These are phyloP conservation scores for Anthoceros angustus DNA, from an alignment of 225 moss, liverwort and hornwort genomes.

Conservation along the genomic window DNA sequence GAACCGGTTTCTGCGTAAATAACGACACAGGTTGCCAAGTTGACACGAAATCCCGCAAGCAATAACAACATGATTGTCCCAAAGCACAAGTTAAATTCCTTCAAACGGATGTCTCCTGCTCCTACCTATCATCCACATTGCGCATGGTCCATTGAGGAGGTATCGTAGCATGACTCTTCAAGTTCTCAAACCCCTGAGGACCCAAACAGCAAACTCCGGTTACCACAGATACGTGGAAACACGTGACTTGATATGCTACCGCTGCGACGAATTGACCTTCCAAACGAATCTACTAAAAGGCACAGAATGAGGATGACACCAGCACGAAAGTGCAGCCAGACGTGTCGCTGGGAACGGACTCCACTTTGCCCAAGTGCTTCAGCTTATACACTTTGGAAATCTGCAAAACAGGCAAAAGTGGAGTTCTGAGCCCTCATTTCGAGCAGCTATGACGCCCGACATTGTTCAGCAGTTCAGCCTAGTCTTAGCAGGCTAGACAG, in stretches of 20 bases:
- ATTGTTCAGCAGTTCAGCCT: too few relatives aligned
- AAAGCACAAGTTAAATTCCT: not conserved
- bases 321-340: conserved; percentile 93
- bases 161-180: conserved; percentile 75
- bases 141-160: conserved; percentile 98
- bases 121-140: conserved; percentile 83
- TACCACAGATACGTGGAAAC: not conserved
- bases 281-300: not conserved
- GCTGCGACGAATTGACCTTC: not conserved
- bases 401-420: conserved; percentile 23
- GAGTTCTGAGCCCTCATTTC: not conserved
- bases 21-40: not conserved
- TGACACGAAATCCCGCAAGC: not conserved
- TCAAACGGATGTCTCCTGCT: not conserved
- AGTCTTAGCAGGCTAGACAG: not conserved
- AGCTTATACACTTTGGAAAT: conserved; percentile 87
- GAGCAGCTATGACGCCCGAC: not conserved
- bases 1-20: conserved; percentile 62
- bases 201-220: not conserved
- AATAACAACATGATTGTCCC: not conserved
- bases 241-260: not conserved
- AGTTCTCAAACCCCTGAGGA: conserved; percentile 77
- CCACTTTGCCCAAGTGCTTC: conserved; percentile 88
- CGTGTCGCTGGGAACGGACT: conserved; percentile 82
- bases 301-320: conserved; percentile 19